Conservation (phyloP, 306 rosid species). For the Corylus avellana region DNA sequence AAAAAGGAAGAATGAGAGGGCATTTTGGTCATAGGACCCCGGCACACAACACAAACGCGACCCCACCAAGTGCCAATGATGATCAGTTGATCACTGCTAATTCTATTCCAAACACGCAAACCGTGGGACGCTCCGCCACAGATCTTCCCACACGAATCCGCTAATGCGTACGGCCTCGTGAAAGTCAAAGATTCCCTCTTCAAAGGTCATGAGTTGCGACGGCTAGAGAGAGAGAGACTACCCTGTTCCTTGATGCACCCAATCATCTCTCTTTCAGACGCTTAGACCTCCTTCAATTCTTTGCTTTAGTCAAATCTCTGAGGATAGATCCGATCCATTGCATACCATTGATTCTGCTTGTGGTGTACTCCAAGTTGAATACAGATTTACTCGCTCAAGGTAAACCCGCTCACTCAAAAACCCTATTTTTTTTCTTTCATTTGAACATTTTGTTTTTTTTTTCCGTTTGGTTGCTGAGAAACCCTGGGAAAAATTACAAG, state of each 20-base stretch:
- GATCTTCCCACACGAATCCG: too few relatives aligned
- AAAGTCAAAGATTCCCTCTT: too few relatives aligned
- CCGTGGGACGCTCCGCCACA: too few relatives aligned
- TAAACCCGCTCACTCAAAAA: slow-evolving; percentile 12
- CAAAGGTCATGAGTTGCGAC: background rate
- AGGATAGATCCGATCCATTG: slow-evolving; percentile 2
- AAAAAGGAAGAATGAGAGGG: too few relatives aligned
- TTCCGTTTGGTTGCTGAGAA: slow-evolving; percentile 10
- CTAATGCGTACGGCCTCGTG: too few relatives aligned
- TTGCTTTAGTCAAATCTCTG: background rate
- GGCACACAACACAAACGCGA: too few relatives aligned
- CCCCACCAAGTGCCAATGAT: too few relatives aligned
- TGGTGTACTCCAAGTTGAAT: background rate
- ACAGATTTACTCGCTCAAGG: background rate
- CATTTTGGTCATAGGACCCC: too few relatives aligned
- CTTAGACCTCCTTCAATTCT: background rate
- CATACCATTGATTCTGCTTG: slow-evolving; percentile 2
- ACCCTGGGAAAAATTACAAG: background rate
- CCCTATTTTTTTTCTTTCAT: slow-evolving; percentile 24
- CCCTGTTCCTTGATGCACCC: slow-evolving; percentile 22
- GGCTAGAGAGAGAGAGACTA: slow-evolving; percentile 6
- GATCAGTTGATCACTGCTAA: too few relatives aligned
- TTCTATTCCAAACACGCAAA: too few relatives aligned
- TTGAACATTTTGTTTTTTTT: background rate
- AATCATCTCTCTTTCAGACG: background rate